Percentiles rank a stretch among this genome's conserved stretches.
Conservation (phyloP, 73 alveolate species). For the Symbiodinium pilosum region DNA sequence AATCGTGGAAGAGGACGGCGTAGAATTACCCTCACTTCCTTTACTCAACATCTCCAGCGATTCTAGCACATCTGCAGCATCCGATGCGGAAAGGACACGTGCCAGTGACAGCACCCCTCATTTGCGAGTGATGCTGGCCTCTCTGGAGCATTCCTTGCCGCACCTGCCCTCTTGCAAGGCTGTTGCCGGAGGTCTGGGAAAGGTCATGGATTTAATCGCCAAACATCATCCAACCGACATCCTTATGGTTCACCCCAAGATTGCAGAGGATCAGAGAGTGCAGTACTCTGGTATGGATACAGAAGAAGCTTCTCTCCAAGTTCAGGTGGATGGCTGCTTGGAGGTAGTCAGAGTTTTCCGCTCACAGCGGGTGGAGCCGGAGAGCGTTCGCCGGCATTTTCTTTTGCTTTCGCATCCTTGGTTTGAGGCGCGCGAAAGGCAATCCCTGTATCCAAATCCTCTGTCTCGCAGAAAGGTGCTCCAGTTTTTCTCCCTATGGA, state of each 20-base stretch:
- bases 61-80: not conserved
- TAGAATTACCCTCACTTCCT: not conserved
- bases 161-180: constrained; percentile 48
- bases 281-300: not conserved
- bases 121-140: constrained; percentile 22
- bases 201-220: constrained; percentile 70
- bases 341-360: constrained; percentile 33
- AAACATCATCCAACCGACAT: constrained; percentile 87
- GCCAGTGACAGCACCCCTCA: not conserved
- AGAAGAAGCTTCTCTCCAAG: constrained; percentile 1
- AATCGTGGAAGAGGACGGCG: not conserved
- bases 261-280: constrained; percentile 13
- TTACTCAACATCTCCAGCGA: not conserved
- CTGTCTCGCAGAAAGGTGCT: constrained; percentile 63
- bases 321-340: constrained; percentile 17
- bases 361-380: not conserved
- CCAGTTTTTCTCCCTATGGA: constrained; percentile 81
- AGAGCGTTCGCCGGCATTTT: not conserved
- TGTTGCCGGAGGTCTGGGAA: constrained; percentile 82
- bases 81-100: not conserved
- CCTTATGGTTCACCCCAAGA: constrained; percentile 48
- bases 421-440: constrained; percentile 42
- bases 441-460: constrained; percentile 43
- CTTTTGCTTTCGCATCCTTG: constrained; percentile 58
- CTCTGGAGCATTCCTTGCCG: constrained; percentile 83